A percentile compares a stretch with the other conserved stretches of the same genome.
These are phyloP conservation scores for Podila clonocystis DNA, from an alignment of 192 early-diverging fungal genomes.

Conservation along the genomic window DNA sequence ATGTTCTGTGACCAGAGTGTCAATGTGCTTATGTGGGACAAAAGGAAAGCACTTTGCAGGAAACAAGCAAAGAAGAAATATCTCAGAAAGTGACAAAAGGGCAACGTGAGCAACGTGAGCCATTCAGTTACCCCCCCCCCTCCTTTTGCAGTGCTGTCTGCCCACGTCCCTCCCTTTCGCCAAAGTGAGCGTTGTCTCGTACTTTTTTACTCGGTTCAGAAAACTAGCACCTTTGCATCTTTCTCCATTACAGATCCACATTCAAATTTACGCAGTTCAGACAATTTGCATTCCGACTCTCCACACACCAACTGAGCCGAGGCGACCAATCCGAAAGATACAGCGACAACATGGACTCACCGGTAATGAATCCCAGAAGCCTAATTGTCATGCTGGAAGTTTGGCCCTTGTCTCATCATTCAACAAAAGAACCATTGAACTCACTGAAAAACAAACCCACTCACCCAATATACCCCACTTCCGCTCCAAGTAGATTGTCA, in stretches of 20 bases:
- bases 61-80: no score
- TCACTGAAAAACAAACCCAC: not conserved
- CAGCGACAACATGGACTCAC: not conserved
- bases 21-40: no score
- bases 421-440: not conserved
- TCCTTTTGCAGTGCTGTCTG: no score
- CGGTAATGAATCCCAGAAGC: not conserved
- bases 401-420: not conserved
- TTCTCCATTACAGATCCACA: not conserved
- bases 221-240: not conserved
- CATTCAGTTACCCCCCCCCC: no score
- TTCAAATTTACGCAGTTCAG: not conserved
- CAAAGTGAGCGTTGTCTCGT: no score
- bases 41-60: no score
- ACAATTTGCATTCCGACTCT: not conserved
- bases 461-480: not conserved
- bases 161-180: no score
- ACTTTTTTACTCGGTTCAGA: not conserved
- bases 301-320: not conserved
- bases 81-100: no score
- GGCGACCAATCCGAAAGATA: not conserved
- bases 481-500: slow-evolving; percentile 43
- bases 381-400: not conserved
- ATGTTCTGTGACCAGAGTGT: no score
- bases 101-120: no score